Evolutionary conservation across 148 eudicot genomes (phyloP), one percentile per base, ranked within the genome.

Genomic region (Diospyros lotus): DNA sequence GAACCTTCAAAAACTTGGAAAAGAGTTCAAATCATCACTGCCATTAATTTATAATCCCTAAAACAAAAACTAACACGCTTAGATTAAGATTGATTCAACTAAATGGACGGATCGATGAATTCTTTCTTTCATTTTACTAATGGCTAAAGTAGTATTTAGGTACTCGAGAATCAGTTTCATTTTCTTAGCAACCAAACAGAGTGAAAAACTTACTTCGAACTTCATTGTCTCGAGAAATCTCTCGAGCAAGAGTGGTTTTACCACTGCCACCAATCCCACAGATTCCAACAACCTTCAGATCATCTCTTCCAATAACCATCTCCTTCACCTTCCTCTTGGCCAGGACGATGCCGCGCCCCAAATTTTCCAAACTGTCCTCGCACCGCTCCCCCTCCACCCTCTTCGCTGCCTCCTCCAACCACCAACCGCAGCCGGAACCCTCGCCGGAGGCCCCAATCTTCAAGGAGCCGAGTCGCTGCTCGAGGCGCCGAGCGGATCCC

Each of bases 231-330:
- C 65, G 85, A 77, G 81, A 91, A 80, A 91, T 76, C 65, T 91
- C 85, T 66, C 73, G 81, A 73, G 92, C 93, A 73, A 93, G 78
- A 72, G 97, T 93, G 17, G 98, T 93, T 76, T 93, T 93, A 8
- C 98, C 98, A 84, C 90, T 91, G 2, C 98, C 98, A 11, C 94
- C 97, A 75, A 91, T 89, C 73, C 98, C 98, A 83, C 78, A 82
- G 75, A 93, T 80, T 42, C 94, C 97, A 66, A 88, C 42, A 74
- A 91, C 93, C 67, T 28, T 75, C 11, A 61, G 73, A 52, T 77
- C 79, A 5, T 80, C 81, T 55, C 77, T 77, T 60, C 62, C 90
- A 58, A 85, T 73, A 7, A 93, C 43, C 92, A 93, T 81, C 79
- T 93, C 93, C 83, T 86, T 93, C 17, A 89, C 87, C 68, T 86